Conservation (phyloP, 2,329 filamentous ascomycete species). For the Fusarium chaquense region DNA sequence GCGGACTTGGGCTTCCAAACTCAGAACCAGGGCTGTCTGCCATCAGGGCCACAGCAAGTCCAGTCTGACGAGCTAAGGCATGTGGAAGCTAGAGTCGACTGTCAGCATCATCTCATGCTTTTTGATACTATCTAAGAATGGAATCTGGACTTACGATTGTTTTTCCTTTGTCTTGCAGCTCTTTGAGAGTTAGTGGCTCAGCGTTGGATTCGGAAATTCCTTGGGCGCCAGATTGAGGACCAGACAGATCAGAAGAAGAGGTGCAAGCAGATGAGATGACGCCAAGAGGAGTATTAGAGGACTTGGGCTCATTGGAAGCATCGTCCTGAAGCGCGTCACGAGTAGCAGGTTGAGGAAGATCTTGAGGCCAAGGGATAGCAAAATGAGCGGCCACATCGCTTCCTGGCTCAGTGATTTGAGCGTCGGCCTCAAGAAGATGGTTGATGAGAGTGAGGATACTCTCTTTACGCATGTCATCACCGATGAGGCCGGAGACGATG, state of each 20-base stretch:
- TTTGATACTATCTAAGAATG: no score
- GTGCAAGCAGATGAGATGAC: background rate
- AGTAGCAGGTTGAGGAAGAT: slow-evolving; percentile 12
- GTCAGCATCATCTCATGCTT: background rate
- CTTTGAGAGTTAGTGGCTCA: background rate
- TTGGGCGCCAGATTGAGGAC: background rate
- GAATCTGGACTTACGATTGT: background rate
- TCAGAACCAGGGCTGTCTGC: background rate
- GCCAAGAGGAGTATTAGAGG: background rate
- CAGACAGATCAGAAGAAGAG: background rate
- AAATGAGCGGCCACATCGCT: slow-evolving; percentile 54
- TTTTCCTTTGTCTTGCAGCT: background rate
- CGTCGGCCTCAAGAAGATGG: slow-evolving; percentile 59
- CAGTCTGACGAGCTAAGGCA: background rate
- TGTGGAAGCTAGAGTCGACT: background rate
- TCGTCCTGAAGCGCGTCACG: background rate
- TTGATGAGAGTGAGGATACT: slow-evolving; percentile 51
- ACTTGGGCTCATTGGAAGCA: background rate
- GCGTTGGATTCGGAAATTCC: background rate
- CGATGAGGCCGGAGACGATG: slow-evolving; percentile 61
- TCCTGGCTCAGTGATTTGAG: slow-evolving; percentile 49
- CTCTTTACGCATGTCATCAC: slow-evolving; percentile 7
- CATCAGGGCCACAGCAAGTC: background rate
- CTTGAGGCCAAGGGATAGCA: slow-evolving; percentile 67
- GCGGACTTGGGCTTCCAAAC: slow-evolving; percentile 1